Evolutionary conservation across 176 grass and related monocot genomes (phyloP).

Genomic region (Poa annua): DNA sequence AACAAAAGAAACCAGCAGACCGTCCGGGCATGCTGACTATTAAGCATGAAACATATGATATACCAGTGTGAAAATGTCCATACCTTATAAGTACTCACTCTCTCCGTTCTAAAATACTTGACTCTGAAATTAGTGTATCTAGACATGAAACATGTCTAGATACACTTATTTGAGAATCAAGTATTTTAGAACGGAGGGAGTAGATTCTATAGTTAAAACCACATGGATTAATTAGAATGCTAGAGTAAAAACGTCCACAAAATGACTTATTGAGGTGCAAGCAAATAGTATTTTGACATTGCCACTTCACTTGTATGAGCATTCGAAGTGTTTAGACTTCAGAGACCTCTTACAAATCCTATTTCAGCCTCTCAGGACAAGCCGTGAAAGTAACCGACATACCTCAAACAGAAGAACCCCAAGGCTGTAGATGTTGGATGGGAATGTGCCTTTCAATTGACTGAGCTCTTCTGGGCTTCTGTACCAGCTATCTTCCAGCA

Average conservation of each 20-base stretch:
- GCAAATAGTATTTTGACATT: slow-evolving; percentile 10
- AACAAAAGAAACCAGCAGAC: slow-evolving; percentile 7
- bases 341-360: slow-evolving; percentile 29
- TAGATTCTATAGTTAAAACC: slow-evolving; percentile 12
- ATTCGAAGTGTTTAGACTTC: slow-evolving; percentile 8
- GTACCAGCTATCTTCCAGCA: slow-evolving; percentile 92
- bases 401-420: slow-evolving; percentile 99
- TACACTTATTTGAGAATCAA: no score
- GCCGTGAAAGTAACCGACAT: slow-evolving; percentile 30
- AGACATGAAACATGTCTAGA: no score
- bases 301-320: slow-evolving; percentile 19
- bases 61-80: background rate
- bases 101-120: no score
- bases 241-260: background rate
- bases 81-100: background rate
- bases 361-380: slow-evolving; percentile 9
- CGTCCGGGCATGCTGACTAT: background rate
- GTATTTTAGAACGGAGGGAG: no score
- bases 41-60: slow-evolving; percentile 28
- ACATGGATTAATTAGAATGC: slow-evolving; percentile 13
- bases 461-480: slow-evolving; percentile 74
- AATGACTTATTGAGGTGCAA: slow-evolving; percentile 13
- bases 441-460: slow-evolving; percentile 45
- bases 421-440: slow-evolving; percentile 88
- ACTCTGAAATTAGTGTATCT: no score